Base-by-base conservation (phyloP, 257 asterid genomes). In the Prunella vulgaris region DNA sequence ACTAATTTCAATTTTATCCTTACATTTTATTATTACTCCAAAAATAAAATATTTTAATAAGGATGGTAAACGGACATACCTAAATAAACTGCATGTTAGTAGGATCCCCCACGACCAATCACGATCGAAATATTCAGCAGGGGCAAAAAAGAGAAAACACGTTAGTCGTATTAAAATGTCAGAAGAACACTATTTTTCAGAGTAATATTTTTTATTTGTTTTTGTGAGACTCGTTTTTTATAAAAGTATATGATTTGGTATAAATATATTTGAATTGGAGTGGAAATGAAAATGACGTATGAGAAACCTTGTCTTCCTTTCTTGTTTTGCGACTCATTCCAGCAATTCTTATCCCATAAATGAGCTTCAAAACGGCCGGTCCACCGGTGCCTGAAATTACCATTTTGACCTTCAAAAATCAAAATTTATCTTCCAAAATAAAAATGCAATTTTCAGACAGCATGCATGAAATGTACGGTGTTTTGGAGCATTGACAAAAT, bases 321-420 rank as follows among this genome's bases (percentile, higher is more conserved):
- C 81, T 90, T 90, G 78, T 76, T 93, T 64, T 88, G 99, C 0
- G 99, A 73, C 72, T 93, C 87, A 74, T 93, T 93, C 99, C 99
- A 93, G 79, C 97, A 85, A 54, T 93, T 88, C 82, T 90, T 93
- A 82, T 93, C 99, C 99, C 99, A 93, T 71, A 93, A 64, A 82
- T 93, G 99, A 73, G 99, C 99, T 82, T 93, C 99, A 28, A 80
- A 93, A 1, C 99, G 87, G 13, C 99, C 99, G 0, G 99, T 93
- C 99, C 97, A 93, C 57, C 99, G 77, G 81, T 93, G 99, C 80
- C 99, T 93, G 79, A 54, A 64, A 20, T 68, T 18, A 27, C 69
- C 72, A 54, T 65, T 62, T 32, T 33, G 27, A 4, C 66, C 49
- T 51, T 56, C 30, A 64, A 13, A n/a, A 3, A 37, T 37, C 44